These are phyloP conservation scores for Talaromyces proteolyticus DNA, from an alignment of 495 filamentous ascomycete genomes.

Conservation along the genomic window DNA sequence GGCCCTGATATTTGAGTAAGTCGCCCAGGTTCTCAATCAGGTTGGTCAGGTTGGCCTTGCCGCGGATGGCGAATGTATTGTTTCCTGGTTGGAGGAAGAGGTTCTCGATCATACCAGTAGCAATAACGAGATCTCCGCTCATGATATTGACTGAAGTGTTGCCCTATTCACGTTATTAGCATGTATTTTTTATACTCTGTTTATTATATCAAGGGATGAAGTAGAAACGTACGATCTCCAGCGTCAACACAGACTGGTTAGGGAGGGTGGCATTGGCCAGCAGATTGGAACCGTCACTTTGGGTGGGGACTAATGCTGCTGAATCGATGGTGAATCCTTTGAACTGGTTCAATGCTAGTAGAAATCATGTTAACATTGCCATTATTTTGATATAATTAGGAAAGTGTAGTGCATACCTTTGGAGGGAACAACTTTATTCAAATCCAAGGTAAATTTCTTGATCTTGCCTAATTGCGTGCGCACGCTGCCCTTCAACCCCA, in stretches of 20 bases:
- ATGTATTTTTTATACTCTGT: not conserved
- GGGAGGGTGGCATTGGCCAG: slow-evolving; percentile 29
- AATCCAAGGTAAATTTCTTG: slow-evolving; percentile 23
- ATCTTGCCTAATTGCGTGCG: slow-evolving; percentile 19
- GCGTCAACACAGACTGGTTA: slow-evolving; percentile 38
- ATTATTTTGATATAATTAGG: no score
- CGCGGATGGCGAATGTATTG: slow-evolving; percentile 34
- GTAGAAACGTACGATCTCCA: slow-evolving; percentile 24
- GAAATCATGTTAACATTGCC: not conserved
- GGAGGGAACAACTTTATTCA: slow-evolving; percentile 23
- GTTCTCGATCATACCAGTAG: slow-evolving; percentile 32
- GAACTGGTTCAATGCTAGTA: slow-evolving; percentile 30
- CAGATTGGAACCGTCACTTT: slow-evolving; percentile 28
- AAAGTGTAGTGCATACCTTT: slow-evolving; percentile 30
- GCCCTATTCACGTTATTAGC: slow-evolving; percentile 16
- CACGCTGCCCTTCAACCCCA: slow-evolving; percentile 4
- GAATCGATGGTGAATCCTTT: slow-evolving; percentile 36
- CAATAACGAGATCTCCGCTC: slow-evolving; percentile 29
- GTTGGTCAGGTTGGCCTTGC: slow-evolving; percentile 16
- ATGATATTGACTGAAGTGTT: slow-evolving; percentile 38
- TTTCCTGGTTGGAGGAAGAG: slow-evolving; percentile 36
- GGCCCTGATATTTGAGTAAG: slow-evolving; percentile 22
- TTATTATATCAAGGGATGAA: not conserved
- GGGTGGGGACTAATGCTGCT: slow-evolving; percentile 31
- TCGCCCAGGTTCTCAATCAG: slow-evolving; percentile 22